phyloP scores from a whole-genome alignment of 305 asterid genomes.

The Solanum hybrid region DNA sequence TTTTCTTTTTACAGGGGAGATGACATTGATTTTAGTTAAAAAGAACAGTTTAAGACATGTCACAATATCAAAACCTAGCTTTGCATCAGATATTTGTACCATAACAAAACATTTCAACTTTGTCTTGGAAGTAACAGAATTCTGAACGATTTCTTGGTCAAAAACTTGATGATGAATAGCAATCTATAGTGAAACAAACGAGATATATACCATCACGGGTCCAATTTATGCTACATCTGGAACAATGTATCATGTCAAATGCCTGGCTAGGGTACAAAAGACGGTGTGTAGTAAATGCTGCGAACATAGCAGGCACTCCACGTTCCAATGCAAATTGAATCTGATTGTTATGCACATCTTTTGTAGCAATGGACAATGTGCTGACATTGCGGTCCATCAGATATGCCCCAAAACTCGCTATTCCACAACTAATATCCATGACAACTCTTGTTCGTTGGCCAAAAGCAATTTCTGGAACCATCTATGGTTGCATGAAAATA shows the following conservation, averaged over 20 bases:
- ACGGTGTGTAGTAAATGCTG: conserved; percentile 33
- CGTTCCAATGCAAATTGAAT: conserved; percentile 53
- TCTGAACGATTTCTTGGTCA: neutral
- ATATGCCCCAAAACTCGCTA: conserved; percentile 52
- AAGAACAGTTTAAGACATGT: neutral
- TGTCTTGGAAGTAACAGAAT: neutral
- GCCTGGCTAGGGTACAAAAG: conserved; percentile 64
- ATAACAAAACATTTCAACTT: neutral
- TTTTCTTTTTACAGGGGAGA: neutral
- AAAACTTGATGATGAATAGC: neutral
- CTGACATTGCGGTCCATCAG: conserved; percentile 50
- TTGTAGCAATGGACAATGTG: conserved; percentile 45
- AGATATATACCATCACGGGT: conserved; percentile 41
- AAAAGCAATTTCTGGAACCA: conserved; percentile 55
- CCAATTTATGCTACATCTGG: conserved; percentile 44
- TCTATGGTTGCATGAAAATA: conserved; percentile 23
- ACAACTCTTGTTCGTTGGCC: conserved; percentile 46
- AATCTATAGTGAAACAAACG: neutral
- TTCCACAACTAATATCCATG: conserved; percentile 46
- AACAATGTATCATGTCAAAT: conserved; percentile 61
- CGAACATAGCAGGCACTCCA: conserved; percentile 58
- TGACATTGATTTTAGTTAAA: neutral
- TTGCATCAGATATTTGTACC: neutral
- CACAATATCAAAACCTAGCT: neutral
- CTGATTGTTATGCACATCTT: conserved; percentile 29